Conservation (phyloP, 2,329 filamentous ascomycete species). For the Dactylellina leptospora region DNA sequence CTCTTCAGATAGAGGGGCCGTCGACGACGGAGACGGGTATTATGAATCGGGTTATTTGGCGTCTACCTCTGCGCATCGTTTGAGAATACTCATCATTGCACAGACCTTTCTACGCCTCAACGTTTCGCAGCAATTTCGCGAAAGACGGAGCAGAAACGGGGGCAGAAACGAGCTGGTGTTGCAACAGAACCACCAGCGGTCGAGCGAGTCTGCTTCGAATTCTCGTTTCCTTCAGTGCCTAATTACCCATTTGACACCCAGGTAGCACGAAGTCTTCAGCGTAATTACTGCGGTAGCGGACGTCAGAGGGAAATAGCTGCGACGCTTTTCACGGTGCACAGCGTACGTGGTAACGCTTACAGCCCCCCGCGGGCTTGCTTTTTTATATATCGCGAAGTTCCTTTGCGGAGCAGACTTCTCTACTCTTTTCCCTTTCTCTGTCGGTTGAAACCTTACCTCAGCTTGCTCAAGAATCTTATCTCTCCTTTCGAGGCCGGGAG, state of each 20-base stretch:
- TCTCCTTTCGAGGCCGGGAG: slow-evolving; percentile 42
- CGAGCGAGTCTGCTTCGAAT: too few relatives aligned
- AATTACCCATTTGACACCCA: slow-evolving; percentile 36
- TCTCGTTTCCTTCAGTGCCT: slow-evolving; percentile 38
- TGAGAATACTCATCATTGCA: slow-evolving; percentile 12
- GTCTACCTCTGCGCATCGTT: slow-evolving; percentile 1
- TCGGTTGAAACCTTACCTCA: slow-evolving; percentile 24
- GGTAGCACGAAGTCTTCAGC: slow-evolving; percentile 22
- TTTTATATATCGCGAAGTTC: slow-evolving; percentile 30
- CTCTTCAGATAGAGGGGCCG: slow-evolving; percentile 24
- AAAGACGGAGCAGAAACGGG: slow-evolving; percentile 16
- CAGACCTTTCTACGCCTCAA: slow-evolving; percentile 36
- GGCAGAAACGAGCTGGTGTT: too few relatives aligned
- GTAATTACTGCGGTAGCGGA: background rate
- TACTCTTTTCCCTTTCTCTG: slow-evolving; percentile 18
- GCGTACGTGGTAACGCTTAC: background rate
- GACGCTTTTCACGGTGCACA: too few relatives aligned
- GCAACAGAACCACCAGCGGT: too few relatives aligned
- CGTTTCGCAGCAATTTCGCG: slow-evolving; percentile 30
- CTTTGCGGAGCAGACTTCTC: slow-evolving; percentile 2
- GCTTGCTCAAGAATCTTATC: slow-evolving; percentile 23
- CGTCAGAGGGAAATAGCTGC: background rate
- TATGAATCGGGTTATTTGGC: background rate
- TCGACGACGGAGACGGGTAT: slow-evolving; percentile 23
- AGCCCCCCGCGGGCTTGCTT: slow-evolving; percentile 18